phyloP scores from a whole-genome alignment of 2,329 filamentous ascomycete species.

The Alternaria ventricosa region DNA sequence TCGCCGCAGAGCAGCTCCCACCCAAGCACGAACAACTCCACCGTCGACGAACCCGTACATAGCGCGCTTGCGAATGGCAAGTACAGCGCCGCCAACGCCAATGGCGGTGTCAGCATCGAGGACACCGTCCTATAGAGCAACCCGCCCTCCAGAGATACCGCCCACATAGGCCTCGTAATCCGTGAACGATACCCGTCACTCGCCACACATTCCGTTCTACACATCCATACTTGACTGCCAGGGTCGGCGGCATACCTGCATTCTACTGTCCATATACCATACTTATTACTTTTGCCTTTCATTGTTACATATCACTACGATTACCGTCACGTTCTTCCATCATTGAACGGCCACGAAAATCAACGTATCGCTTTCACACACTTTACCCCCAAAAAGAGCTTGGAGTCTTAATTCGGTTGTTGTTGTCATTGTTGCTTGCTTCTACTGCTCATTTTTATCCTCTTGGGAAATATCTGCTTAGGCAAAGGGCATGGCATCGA shows the following conservation, averaged over 20 bases:
- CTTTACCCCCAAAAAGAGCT: background rate
- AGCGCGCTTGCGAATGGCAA: slow-evolving; percentile 18
- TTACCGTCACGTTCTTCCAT: background rate
- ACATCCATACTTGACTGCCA: slow-evolving; percentile 10
- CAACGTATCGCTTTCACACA: background rate
- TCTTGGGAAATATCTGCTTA: background rate
- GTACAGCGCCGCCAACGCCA: slow-evolving; percentile 13
- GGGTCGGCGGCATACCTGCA: slow-evolving; percentile 17
- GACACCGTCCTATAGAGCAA: slow-evolving; percentile 13
- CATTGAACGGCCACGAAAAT: background rate
- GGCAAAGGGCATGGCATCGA: background rate
- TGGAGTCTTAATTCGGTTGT: background rate
- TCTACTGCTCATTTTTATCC: background rate
- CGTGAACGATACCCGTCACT: slow-evolving; percentile 8
- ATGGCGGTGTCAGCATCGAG: slow-evolving; percentile 27
- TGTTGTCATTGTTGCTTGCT: background rate
- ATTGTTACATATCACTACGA: slow-evolving; percentile 11
- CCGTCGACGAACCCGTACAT: slow-evolving; percentile 54
- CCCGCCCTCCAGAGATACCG: slow-evolving; percentile 2
- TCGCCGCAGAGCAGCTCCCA: slow-evolving; percentile 71
- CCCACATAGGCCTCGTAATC: background rate
- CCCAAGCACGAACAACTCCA: slow-evolving; percentile 68
- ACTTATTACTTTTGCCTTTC: slow-evolving; percentile 7
- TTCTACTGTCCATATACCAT: slow-evolving; percentile 39
- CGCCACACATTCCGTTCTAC: slow-evolving; percentile 4